Evolutionary conservation across 2,329 filamentous ascomycete genomes (phyloP).

Genomic region (Xenosphaeropsis pyriputrescens): DNA sequence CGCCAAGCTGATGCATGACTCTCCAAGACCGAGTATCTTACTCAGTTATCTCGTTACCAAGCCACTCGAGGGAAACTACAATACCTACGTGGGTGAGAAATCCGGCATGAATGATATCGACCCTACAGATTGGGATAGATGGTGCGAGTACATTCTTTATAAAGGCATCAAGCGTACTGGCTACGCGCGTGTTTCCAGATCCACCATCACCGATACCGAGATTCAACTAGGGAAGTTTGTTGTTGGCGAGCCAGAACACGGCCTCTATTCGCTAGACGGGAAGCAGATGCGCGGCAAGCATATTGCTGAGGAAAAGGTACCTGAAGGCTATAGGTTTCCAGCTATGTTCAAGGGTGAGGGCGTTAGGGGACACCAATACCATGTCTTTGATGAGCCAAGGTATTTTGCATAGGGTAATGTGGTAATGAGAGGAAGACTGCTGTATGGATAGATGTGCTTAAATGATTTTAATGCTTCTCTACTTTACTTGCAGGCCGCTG

Average conservation of each 20-base stretch:
- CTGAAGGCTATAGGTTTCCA: slow-evolving; percentile 70
- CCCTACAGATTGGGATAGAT: slow-evolving; percentile 82
- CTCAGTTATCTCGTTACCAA: slow-evolving; percentile 88
- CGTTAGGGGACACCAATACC: slow-evolving; percentile 79
- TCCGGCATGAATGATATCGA: slow-evolving; percentile 97
- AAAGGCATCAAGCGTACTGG: slow-evolving; percentile 75
- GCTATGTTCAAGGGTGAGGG: slow-evolving; percentile 71
- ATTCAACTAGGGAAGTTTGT: slow-evolving; percentile 93
- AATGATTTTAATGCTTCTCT: too few species aligned
- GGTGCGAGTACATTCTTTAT: slow-evolving; percentile 98
- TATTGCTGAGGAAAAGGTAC: slow-evolving; percentile 59
- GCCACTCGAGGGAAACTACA: slow-evolving; percentile 87
- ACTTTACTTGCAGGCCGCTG: too few species aligned
- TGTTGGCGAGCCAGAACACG: slow-evolving; percentile 55
- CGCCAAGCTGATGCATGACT: slow-evolving; percentile 73
- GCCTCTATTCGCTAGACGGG: slow-evolving; percentile 23
- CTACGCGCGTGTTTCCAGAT: slow-evolving; percentile 78
- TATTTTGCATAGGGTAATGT: slow-evolving; percentile 33
- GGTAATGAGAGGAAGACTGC: too few species aligned
- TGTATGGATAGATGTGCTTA: too few species aligned
- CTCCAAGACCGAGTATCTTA: slow-evolving; percentile 66
- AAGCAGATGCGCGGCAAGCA: slow-evolving; percentile 38
- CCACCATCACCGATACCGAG: slow-evolving; percentile 93
- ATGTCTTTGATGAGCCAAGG: slow-evolving; percentile 86
- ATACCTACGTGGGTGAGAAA: slow-evolving; percentile 74